Percentiles rank a stretch among this genome's conserved stretches.
These are phyloP conservation scores for Paracoccidioides lutzii DNA, from an alignment of 2,329 filamentous ascomycete species.

Conservation along the genomic window DNA sequence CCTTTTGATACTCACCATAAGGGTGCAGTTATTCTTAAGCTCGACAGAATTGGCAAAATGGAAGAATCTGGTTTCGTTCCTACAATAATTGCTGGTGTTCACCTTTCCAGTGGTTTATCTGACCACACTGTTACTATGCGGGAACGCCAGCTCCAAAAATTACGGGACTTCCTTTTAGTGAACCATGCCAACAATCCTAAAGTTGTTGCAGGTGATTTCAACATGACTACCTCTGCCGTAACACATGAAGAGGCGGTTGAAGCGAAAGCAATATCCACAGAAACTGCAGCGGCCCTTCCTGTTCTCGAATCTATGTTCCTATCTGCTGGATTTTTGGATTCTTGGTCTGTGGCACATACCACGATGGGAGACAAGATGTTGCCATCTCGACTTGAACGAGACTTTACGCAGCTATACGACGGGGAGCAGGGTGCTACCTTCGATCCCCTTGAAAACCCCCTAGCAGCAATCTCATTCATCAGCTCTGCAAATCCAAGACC, in stretches of 20 bases:
- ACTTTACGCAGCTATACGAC: constrained; percentile 31
- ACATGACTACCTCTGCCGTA: constrained; percentile 46
- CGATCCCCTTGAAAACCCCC: constrained; percentile 44
- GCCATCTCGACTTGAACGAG: constrained; percentile 13
- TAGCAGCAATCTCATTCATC: constrained; percentile 41
- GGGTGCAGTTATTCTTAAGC: constrained; percentile 39
- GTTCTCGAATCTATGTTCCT: constrained; percentile 37
- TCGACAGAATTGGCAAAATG: constrained; percentile 25
- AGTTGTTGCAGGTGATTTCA: constrained; percentile 53
- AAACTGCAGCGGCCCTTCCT: constrained; percentile 33
- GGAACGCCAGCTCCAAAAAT: constrained; percentile 40
- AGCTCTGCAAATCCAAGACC: constrained; percentile 41
- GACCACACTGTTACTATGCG: constrained; percentile 47
- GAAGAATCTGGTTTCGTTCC: constrained; percentile 21
- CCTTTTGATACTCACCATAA: constrained; percentile 46
- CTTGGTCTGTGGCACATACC: constrained; percentile 38
- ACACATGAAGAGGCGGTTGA: constrained; percentile 43
- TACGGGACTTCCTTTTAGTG: constrained; percentile 36
- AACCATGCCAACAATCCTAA: constrained; percentile 36
- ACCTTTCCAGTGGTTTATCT: constrained; percentile 49
- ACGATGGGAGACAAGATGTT: constrained; percentile 33
- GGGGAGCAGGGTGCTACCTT: constrained; percentile 56
- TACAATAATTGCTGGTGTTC: constrained; percentile 44
- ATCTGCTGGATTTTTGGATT: constrained; percentile 39
- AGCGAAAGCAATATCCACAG: constrained; percentile 40